These are phyloP conservation scores for Nidularia pulvinata DNA, from an alignment of 768 basidiomycete species.

Conservation along the genomic window DNA sequence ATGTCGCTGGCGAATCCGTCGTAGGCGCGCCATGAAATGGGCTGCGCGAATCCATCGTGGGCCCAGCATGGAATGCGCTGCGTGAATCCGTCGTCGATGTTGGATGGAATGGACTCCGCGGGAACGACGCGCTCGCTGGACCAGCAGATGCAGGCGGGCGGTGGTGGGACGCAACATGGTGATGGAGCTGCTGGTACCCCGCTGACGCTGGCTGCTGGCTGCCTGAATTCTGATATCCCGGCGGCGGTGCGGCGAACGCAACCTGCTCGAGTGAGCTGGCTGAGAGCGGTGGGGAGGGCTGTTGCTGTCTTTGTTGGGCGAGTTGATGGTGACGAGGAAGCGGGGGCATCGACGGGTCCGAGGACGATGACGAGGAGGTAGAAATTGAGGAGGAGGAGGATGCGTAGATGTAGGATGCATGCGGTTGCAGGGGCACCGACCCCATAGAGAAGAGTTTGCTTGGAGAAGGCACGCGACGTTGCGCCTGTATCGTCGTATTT, in stretches of 20 bases:
- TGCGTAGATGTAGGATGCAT: conserved; percentile 10
- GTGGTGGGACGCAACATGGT: background rate
- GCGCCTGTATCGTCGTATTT: background rate
- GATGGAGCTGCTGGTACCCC: conserved; percentile 1
- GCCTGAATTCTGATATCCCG: conserved; percentile 1
- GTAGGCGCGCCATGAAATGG: conserved; percentile 8
- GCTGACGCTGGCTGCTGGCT: too few species aligned
- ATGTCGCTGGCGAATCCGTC: conserved; percentile 19
- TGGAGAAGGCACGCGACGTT: background rate
- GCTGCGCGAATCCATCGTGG: background rate
- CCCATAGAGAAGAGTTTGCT: background rate
- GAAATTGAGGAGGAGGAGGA: background rate
- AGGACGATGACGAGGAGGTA: background rate
- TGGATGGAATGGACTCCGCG: background rate
- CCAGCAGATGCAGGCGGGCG: background rate
- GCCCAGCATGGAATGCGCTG: background rate
- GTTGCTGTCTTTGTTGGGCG: conserved; percentile 15
- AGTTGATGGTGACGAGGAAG: conserved; percentile 22
- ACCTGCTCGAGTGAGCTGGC: conserved; percentile 44
- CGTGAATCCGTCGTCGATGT: background rate
- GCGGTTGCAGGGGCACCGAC: too few species aligned
- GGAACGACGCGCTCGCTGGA: background rate
- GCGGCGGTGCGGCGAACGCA: conserved; percentile 27
- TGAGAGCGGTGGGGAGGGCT: conserved; percentile 38
- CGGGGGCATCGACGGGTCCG: conserved; percentile 8